These are phyloP conservation scores for Drechslerella coelobrocha DNA, from an alignment of 2,329 filamentous ascomycete species.

Conservation along the genomic window DNA sequence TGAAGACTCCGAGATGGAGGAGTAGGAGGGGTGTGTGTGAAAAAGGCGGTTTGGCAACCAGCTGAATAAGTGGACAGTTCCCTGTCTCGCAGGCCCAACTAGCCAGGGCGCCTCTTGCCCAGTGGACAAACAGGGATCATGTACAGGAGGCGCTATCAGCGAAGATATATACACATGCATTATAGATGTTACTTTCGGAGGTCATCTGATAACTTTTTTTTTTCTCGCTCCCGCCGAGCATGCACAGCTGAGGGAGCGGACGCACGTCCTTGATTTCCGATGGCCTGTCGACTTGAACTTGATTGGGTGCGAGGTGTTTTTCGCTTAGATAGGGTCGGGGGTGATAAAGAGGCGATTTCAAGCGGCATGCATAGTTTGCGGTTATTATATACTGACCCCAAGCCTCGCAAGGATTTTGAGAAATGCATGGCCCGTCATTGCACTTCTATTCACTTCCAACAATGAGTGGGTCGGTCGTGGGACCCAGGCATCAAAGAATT, in stretches of 20 bases:
- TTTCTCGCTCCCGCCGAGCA: constrained; percentile 11
- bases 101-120: too few relatives aligned
- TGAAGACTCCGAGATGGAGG: constrained; percentile 42
- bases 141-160: neutral
- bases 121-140: too few relatives aligned
- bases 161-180: neutral
- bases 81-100: too few relatives aligned
- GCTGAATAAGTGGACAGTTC: too few relatives aligned
- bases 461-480: too few relatives aligned
- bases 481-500: too few relatives aligned
- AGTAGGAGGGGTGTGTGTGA: neutral
- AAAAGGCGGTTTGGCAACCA: too few relatives aligned
- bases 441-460: too few relatives aligned
- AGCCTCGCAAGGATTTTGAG: neutral
- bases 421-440: too few relatives aligned
- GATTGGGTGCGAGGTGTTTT: constrained; percentile 34
- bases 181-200: neutral
- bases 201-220: neutral
- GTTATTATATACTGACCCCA: constrained; percentile 14
- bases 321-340: constrained; percentile 25
- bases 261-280: constrained; percentile 46
- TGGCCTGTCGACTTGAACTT: constrained; percentile 29
- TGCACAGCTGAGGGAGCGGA: constrained; percentile 23
- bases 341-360: constrained; percentile 36
- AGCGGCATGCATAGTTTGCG: constrained; percentile 24